Base-by-base conservation (phyloP, 805 yeast species). In the Saccharomycopsis guyanensis region DNA sequence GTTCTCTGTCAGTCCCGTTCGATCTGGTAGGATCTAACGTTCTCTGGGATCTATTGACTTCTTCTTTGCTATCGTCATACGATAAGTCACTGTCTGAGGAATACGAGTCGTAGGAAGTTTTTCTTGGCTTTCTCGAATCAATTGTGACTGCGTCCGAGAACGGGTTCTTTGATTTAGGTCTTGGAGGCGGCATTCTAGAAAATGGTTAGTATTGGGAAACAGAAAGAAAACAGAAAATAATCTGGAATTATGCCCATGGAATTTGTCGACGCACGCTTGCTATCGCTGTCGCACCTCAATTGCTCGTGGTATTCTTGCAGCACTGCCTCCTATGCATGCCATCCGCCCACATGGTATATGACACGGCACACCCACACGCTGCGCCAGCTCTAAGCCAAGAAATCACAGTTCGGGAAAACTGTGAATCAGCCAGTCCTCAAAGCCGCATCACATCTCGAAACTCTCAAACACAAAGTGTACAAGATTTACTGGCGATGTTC, bases 141-240 rank as follows among this genome's bases (percentile, higher is more conserved):
- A 42, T 13, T 7, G 52, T 31, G 22, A 50, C 39, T 3, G 53
- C 50, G 32, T 50, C 52, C 13, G 49, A 31, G 32, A 50, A 50
- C 3, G 53, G 53, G 39, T 50, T 50, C 20, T 44, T 47, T 10
- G 53, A 50, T 16, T 36, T 35, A 24, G 53, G 53, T 24, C 51
- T 47, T 4, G 51, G 51, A 5, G 53, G 53, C 4, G 53, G 41
- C 38, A 34, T 42, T 18, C 34, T 32, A 34, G 35, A 15, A 13
- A 16, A n/a, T n/a, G 39, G 43, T 45, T 44, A 39, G 43, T 39
- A 37, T 4, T 10, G 29, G 29, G 6, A 25, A 25, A 25, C 10
- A 25, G n/a, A n/a, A n/a, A n/a, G n/a, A n/a, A n/a, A n/a, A n/a
- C n/a, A n/a, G n/a, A n/a, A n/a, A n/a, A n/a, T n/a, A n/a, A n/a